Base-by-base conservation (phyloP, 441 rosid species). In the Pelargonium myrrhifolium region DNA sequence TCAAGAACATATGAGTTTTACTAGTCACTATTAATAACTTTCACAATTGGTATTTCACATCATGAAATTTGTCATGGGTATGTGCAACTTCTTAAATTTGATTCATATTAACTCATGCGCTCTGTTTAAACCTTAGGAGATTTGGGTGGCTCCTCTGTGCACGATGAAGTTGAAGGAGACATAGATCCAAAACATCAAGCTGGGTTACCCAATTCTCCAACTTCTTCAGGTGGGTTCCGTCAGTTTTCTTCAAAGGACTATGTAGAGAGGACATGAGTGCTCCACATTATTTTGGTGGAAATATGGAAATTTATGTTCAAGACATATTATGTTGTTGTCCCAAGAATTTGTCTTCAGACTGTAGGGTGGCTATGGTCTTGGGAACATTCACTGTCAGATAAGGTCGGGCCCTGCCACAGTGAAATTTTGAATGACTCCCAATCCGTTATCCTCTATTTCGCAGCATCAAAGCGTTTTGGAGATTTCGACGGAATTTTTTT, bases 161-260 rank as follows among this genome's bases (percentile, higher is more conserved):
- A 77, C 62, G 90, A 79, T 49, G 85, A 82, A 76, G 85, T 68
- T 72, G 92, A 79, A 75, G 80, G 74, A 83, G 86, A 85, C 69
- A 40, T 47, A 43, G 80, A 83, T 75, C 72, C 78, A 56, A 86
- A 73, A 79, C 85, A 81, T 75, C 73, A 31, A 74, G 83, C 85
- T 77, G 95, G 84, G 85, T 82, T 89, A 84, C 91, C 98, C 89
- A 87, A 86, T 78, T 92, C 96, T 80, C 92, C 96, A 81, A 81
- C 97, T 75, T 84, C 99, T 92, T 87, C 97, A 89, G 97, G 97
- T 94, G 96, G 98, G 98, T 90, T 94, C 94, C 87, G 77, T 85
- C 89, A 83, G 89, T 87, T 85, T 83, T 89, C 93, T 87, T 92
- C 95, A 77, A 80, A 80, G 90, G 85, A 82, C 86, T 91, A 81